Evolutionary conservation across 202 grass and related monocot species (phyloP).

Genomic region (Eragrostis tef): DNA sequence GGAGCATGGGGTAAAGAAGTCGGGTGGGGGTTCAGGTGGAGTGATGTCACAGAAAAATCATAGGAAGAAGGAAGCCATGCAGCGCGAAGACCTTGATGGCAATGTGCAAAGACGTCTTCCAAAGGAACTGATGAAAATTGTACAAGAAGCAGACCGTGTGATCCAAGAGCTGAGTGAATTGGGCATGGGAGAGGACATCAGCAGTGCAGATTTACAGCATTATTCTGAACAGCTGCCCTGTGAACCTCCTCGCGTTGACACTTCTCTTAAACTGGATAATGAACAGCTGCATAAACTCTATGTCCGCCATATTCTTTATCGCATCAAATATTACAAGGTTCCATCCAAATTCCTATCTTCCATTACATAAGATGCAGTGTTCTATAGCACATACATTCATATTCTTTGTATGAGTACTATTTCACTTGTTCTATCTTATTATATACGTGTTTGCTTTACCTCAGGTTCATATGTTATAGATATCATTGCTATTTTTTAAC

Average conservation of each 20-base stretch:
- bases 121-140: background rate
- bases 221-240: background rate
- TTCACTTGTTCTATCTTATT: too few relatives aligned
- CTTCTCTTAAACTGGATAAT: background rate
- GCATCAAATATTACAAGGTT: slow-evolving; percentile 18
- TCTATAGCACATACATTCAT: too few relatives aligned
- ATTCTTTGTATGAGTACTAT: too few relatives aligned
- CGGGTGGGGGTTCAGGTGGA: too few relatives aligned
- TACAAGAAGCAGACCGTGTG: background rate
- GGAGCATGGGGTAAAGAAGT: too few relatives aligned
- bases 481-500: too few relatives aligned
- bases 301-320: background rate
- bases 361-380: too few relatives aligned
- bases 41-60: background rate
- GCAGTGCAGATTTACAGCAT: background rate
- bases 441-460: too few relatives aligned
- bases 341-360: background rate
- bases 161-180: slow-evolving; percentile 1
- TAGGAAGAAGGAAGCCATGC: too few relatives aligned
- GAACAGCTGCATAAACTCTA: background rate
- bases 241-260: background rate
- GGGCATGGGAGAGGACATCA: slow-evolving; percentile 24
- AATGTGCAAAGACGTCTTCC: background rate
- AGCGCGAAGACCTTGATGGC: too few relatives aligned
- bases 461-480: too few relatives aligned